Base-by-base conservation (phyloP, 305 asterid genomes). In the Withania somnifera region DNA sequence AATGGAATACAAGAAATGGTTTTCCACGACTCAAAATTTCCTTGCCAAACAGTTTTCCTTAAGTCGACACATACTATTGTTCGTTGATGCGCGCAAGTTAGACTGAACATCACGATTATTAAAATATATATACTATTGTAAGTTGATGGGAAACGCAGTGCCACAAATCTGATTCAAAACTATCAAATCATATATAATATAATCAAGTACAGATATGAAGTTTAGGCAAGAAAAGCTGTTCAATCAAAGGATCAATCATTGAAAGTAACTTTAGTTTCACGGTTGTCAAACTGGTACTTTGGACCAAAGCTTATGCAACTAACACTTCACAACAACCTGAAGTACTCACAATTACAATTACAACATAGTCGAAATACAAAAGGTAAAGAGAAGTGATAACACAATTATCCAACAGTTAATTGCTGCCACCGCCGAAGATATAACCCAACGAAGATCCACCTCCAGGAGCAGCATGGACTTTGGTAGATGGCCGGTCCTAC, bases 381-480 rank as follows among this genome's bases (percentile, higher is more conserved):
- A 28, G 0, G 42, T 73, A 73, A 73, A n/a, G 6, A 24, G 8
- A 71, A 26, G 9, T 17, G 14, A 73, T 22, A 3, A 17, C n/a
- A 17, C 63, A 28, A 76, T 28, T 51, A 51, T 76, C 63, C 80
- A 76, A 76, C 28, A 28, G 63, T 28, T 36, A 76, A 68, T 42
- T 87, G 89, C 90, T 86, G 51, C 90, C 87, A 66, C 90, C 92
- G 32, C 95, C 93, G 80, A 91, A 91, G 82, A 91, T 88, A 87
- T 91, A 91, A 67, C 83, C 92, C 88, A 91, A 83, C 54, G 95
- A 91, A 56, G 92, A 90, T 84, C 88, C 93, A 71, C 95, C 95
- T 79, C 95, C 95, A 1, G 93, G 95, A 28, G 93, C 92, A 79
- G 95, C 93, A 81, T 90, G 95, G 77, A 91, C 91, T 85, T 90